These are phyloP conservation scores for Diaporthe helianthi DNA, from an alignment of 2,329 filamentous ascomycete genomes.

Conservation along the genomic window DNA sequence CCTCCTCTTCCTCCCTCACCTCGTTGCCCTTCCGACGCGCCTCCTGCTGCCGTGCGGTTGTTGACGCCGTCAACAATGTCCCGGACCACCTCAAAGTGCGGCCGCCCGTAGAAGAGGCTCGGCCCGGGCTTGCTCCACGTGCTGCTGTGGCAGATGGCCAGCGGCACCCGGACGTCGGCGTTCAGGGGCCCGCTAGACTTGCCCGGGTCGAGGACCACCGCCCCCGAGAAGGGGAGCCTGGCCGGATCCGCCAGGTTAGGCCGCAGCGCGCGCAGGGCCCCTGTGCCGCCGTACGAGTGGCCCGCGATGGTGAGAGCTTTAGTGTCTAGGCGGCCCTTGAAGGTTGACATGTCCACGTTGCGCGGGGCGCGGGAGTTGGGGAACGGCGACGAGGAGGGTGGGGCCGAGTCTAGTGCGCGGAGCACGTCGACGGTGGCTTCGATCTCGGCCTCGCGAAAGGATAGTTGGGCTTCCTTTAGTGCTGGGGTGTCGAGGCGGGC, in stretches of 20 bases:
- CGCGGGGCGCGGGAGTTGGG: slow-evolving; percentile 58
- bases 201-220: slow-evolving; percentile 70
- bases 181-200: slow-evolving; percentile 70
- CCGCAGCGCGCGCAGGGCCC: slow-evolving; percentile 66
- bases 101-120: slow-evolving; percentile 66
- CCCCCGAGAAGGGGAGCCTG: slow-evolving; percentile 58
- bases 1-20: slow-evolving; percentile 33
- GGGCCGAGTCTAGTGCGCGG: slow-evolving; percentile 49
- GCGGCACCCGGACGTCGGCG: slow-evolving; percentile 61
- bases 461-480: slow-evolving; percentile 55
- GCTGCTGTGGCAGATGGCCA: slow-evolving; percentile 68
- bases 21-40: neutral
- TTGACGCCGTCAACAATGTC: slow-evolving; percentile 59
- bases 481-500: slow-evolving; percentile 38
- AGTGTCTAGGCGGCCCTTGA: slow-evolving; percentile 61
- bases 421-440: slow-evolving; percentile 52
- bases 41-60: slow-evolving; percentile 32
- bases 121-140: slow-evolving; percentile 64
- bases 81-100: slow-evolving; percentile 69
- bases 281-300: slow-evolving; percentile 72
- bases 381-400: slow-evolving; percentile 38
- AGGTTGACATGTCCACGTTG: slow-evolving; percentile 51
- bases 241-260: slow-evolving; percentile 43
- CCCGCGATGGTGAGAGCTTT: slow-evolving; percentile 64
- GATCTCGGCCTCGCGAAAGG: slow-evolving; percentile 59